phyloP scores from a whole-genome alignment of 2,329 filamentous ascomycete species.

The Alternaria dauci region DNA sequence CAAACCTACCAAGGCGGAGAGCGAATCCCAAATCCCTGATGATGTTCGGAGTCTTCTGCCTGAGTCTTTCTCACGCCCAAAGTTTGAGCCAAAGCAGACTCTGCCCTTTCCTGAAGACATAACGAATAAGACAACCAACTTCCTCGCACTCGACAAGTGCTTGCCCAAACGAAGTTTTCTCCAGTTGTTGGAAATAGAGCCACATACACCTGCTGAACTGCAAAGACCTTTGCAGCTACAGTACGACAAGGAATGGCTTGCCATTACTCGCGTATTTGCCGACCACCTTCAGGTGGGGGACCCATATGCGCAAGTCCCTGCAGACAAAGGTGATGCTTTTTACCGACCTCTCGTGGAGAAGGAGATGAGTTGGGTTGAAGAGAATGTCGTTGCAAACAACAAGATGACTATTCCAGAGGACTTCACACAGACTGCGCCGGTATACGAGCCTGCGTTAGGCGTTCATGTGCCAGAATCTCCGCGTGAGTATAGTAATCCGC shows the following conservation, averaged over 20 bases:
- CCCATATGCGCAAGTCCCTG: constrained; percentile 60
- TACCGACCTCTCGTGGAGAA: constrained; percentile 74
- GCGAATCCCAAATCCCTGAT: constrained; percentile 60
- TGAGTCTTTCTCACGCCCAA: constrained; percentile 68
- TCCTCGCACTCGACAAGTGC: constrained; percentile 93
- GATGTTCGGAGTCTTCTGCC: constrained; percentile 78
- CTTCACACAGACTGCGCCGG: constrained; percentile 78
- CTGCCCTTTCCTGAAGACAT: constrained; percentile 74
- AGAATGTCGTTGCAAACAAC: constrained; percentile 70
- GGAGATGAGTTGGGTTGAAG: constrained; percentile 81
- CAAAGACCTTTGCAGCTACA: constrained; percentile 67
- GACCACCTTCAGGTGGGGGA: constrained; percentile 66
- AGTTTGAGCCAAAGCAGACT: constrained; percentile 32
- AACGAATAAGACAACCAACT: constrained; percentile 79
- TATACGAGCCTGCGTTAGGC: constrained; percentile 67
- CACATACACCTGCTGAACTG: constrained; percentile 35
- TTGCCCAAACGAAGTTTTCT: constrained; percentile 81
- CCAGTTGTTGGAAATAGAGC: constrained; percentile 70
- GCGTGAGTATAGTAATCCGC: constrained; percentile 83
- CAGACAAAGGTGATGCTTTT: constrained; percentile 71
- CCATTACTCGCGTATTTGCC: constrained; percentile 86
- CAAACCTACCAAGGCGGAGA: constrained; percentile 3
- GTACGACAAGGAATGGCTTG: constrained; percentile 95
- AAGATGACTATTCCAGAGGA: constrained; percentile 78
- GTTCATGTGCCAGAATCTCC: constrained; percentile 71